A percentile compares a stretch with the other conserved stretches of the same genome.
These are phyloP conservation scores for Melaleuca alternifolia DNA, from an alignment of 345 rosid genomes.

Conservation along the genomic window DNA sequence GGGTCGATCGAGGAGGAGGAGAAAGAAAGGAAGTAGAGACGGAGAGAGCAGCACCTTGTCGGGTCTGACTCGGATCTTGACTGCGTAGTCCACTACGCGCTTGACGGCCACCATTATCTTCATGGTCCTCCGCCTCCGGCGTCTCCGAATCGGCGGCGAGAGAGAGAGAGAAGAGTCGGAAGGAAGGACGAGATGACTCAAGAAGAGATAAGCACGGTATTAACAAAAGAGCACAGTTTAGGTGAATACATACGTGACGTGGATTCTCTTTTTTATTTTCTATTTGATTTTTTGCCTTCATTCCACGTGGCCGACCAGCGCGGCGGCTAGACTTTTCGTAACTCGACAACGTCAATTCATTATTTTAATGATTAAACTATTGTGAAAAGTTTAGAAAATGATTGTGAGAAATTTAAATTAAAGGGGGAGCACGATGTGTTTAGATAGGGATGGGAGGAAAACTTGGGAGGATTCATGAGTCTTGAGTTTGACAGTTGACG, in stretches of 20 bases:
- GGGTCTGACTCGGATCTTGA: conserved; percentile 89
- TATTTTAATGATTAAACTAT: neutral
- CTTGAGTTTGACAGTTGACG: too few relatives aligned
- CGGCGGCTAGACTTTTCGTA: neutral
- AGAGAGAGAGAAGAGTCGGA: neutral
- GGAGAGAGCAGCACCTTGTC: conserved; percentile 45
- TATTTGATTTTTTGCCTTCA: neutral
- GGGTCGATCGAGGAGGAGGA: neutral
- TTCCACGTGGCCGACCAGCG: neutral
- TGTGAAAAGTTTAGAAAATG: neutral
- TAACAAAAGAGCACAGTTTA: neutral
- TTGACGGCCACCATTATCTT: conserved; percentile 88
- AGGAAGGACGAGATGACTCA: neutral
- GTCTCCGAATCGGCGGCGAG: neutral
- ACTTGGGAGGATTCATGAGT: neutral
- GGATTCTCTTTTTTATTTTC: neutral
- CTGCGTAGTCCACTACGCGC: conserved; percentile 89
- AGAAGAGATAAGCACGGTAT: neutral
- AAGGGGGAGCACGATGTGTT: neutral
- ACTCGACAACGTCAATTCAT: neutral
- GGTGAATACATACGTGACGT: too few relatives aligned
- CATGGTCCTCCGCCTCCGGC: conserved; percentile 20
- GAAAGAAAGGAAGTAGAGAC: neutral
- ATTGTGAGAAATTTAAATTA: too few relatives aligned
- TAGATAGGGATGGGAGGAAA: neutral